Evolutionary conservation across 179 eudicot genomes (phyloP), one percentile per base, ranked within the genome.

Genomic region (Silene vulgaris): DNA sequence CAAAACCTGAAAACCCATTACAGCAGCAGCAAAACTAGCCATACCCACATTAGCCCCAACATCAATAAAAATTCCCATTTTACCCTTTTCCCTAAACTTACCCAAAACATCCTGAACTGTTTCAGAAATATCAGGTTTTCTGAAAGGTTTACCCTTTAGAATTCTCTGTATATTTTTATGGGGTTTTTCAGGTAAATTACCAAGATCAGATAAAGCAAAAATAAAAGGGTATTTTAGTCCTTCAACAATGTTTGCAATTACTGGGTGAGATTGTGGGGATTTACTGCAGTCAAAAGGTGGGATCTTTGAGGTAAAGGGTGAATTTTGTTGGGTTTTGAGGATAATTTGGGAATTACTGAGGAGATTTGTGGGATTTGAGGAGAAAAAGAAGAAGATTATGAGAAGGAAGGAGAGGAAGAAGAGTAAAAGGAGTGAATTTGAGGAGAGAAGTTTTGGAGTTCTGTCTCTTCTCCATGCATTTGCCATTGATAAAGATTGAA

Each of bases 11-110:
- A 89, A 88, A 54, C 97, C 97, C 95, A 92, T 92, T 5, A 88
- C 97, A 59, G 97, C 93, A 0, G 97, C 97, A 5, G 96, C 94
- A 74, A 92, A 92, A 21, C 80, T 81, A 5, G 97, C 99, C 99
- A 95, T 95, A 5, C 99, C 97, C 75, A 95, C 97, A 90, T 95
- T 95, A 2, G 93, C 97, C 20, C 99, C 99, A 6, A 95, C 97
- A 88, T 95, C 97, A 61, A 95, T 79, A 28, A 95, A 86, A 23
- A 86, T 71, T 29, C 99, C 99, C 69, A 43, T 72, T 75, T 76
- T 80, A 13, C 86, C 84, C 82, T 82, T 80, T 0, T 59, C 83
- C 69, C 16, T 75, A 85, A 84, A 79, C 82, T 76, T 80, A 35
- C 80, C 96, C 81, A 93, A 16, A 61, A 90, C 63, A 3, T 81